Percentiles rank a stretch among this genome's conserved stretches.
Conservation (phyloP, 495 filamentous ascomycete species). For the Aspergillus baeticus region DNA sequence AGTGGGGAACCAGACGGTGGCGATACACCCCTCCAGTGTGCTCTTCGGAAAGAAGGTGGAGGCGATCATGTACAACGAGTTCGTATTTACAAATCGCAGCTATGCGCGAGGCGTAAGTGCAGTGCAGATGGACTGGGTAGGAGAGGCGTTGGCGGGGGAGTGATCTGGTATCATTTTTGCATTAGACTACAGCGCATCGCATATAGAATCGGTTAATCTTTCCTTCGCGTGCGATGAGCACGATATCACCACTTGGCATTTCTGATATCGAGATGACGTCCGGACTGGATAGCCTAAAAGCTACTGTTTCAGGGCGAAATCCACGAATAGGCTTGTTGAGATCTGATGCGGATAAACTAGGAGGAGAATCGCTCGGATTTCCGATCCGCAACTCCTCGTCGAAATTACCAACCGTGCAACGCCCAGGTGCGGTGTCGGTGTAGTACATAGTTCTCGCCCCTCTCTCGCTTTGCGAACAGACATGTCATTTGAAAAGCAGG, state of each 20-base stretch:
- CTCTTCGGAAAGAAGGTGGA: slow-evolving; percentile 85
- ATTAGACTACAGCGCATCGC: background rate
- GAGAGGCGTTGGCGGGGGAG: slow-evolving; percentile 56
- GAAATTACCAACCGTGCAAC: too few relatives aligned
- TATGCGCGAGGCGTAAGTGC: slow-evolving; percentile 88
- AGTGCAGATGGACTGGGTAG: slow-evolving; percentile 85
- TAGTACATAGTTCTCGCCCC: background rate
- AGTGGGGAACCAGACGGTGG: slow-evolving; percentile 78
- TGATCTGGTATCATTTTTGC: background rate
- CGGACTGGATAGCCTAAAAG: background rate
- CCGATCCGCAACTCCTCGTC: too few relatives aligned
- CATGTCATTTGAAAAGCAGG: background rate
- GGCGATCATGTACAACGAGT: slow-evolving; percentile 94
- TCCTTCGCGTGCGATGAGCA: too few relatives aligned
- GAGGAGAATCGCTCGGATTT: background rate
- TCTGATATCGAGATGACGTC: slow-evolving; percentile 8
- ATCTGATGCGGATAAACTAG: background rate
- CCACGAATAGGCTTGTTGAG: background rate
- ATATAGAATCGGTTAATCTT: background rate
- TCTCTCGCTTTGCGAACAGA: background rate
- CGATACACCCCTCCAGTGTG: slow-evolving; percentile 85
- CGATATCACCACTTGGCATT: background rate
- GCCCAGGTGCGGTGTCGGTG: too few relatives aligned
- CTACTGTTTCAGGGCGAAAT: background rate
- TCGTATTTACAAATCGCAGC: slow-evolving; percentile 89